phyloP scores from a whole-genome alignment of 805 yeast species.

The Limtongozyma cylindracea region DNA sequence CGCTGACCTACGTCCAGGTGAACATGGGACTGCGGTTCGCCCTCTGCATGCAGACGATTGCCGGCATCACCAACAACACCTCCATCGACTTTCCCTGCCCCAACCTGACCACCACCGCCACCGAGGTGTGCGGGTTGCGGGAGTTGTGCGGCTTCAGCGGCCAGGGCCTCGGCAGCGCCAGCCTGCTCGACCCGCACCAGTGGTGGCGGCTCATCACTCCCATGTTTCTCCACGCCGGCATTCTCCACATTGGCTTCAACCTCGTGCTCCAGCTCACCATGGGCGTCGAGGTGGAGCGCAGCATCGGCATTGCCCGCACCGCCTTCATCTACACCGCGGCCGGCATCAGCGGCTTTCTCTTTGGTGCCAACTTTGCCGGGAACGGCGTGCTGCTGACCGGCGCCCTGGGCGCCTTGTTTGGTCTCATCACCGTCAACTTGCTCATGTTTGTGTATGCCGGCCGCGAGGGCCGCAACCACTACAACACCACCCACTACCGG shows the following conservation, averaged over 20 bases:
- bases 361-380: slow-evolving; percentile 49
- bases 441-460: slow-evolving; percentile 27
- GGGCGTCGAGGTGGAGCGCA: slow-evolving; percentile 24
- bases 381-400: slow-evolving; percentile 43
- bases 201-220: slow-evolving; percentile 52
- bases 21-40: slow-evolving; percentile 47
- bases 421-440: slow-evolving; percentile 37
- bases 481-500: slow-evolving; percentile 18
- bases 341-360: slow-evolving; percentile 40
- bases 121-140: slow-evolving; percentile 28
- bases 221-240: slow-evolving; percentile 51
- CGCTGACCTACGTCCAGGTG: slow-evolving; percentile 38
- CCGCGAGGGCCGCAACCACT: slow-evolving; percentile 17
- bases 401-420: slow-evolving; percentile 49
- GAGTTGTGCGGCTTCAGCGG: slow-evolving; percentile 40
- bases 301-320: slow-evolving; percentile 27
- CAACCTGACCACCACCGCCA: slow-evolving; percentile 26
- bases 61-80: slow-evolving; percentile 20
- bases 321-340: slow-evolving; percentile 27
- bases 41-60: slow-evolving; percentile 39
- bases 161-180: slow-evolving; percentile 8
- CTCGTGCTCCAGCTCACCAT: slow-evolving; percentile 30
- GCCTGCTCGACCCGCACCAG: slow-evolving; percentile 25
- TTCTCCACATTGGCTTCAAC: slow-evolving; percentile 41
- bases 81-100: slow-evolving; percentile 35